These are phyloP conservation scores for Fusarium aywerte DNA, from an alignment of 2,329 filamentous ascomycete species.

Conservation along the genomic window DNA sequence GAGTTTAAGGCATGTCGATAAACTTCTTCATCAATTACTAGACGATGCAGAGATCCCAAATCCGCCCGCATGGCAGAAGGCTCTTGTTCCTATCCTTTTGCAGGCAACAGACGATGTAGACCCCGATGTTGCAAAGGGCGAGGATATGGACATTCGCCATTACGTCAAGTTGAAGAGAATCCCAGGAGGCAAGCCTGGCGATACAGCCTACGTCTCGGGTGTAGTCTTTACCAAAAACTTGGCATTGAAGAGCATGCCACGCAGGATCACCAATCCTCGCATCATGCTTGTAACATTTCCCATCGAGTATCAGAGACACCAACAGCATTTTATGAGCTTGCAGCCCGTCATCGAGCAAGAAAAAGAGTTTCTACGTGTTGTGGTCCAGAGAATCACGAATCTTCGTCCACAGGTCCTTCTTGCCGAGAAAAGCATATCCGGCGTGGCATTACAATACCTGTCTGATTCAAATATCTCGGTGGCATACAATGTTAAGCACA, in stretches of 20 bases:
- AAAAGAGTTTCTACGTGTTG: constrained; percentile 88
- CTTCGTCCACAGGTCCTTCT: constrained; percentile 86
- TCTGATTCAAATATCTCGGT: constrained; percentile 91
- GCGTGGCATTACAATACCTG: constrained; percentile 87
- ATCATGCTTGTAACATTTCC: constrained; percentile 95
- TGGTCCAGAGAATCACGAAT: constrained; percentile 90
- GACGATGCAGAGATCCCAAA: constrained; percentile 80
- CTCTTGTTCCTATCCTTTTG: constrained; percentile 87
- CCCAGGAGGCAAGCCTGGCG: constrained; percentile 85
- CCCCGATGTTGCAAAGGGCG: constrained; percentile 87
- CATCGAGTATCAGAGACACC: constrained; percentile 92
- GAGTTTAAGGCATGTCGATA: constrained; percentile 88
- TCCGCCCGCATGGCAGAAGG: constrained; percentile 84
- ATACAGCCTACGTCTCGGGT: constrained; percentile 96
- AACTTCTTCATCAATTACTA: constrained; percentile 84
- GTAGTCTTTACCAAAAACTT: constrained; percentile 98
- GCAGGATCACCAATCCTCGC: constrained; percentile 83
- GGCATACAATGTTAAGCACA: constrained; percentile 95
- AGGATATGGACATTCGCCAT: constrained; percentile 96
- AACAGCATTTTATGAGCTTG: constrained; percentile 93
- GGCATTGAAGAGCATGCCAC: constrained; percentile 94
- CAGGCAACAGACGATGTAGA: constrained; percentile 94
- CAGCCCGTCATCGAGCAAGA: constrained; percentile 98
- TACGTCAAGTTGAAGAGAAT: constrained; percentile 99
- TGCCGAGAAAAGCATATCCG: constrained; percentile 93